Conservation (phyloP, 2,329 filamentous ascomycete genomes). For the Aspergillus nomiae region DNA sequence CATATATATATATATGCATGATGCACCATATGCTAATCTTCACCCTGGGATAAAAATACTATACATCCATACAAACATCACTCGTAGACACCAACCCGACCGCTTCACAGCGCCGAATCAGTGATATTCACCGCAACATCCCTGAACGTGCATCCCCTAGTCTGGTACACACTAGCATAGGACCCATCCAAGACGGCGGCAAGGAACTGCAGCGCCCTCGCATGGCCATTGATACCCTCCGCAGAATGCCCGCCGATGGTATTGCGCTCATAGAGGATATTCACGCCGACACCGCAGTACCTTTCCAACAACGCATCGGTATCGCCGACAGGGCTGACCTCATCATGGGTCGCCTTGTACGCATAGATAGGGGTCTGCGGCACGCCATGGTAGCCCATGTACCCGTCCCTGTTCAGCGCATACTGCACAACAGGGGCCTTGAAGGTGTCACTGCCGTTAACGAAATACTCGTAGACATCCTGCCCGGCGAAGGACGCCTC, state of each 20-base stretch:
- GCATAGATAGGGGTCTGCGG: slow-evolving; percentile 20
- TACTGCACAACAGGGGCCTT: slow-evolving; percentile 8
- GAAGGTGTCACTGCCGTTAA: slow-evolving; percentile 14
- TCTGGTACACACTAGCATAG: neutral
- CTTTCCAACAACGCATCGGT: slow-evolving; percentile 28
- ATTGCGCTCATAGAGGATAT: slow-evolving; percentile 30
- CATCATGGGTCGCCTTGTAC: slow-evolving; percentile 35
- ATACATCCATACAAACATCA: neutral
- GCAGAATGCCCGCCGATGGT: slow-evolving; percentile 27
- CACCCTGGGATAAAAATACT: neutral
- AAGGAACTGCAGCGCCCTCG: neutral
- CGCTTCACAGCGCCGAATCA: neutral
- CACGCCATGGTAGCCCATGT: slow-evolving; percentile 18
- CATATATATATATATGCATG: neutral
- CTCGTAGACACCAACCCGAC: neutral
- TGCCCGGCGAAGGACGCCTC: neutral
- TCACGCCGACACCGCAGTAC: slow-evolving; percentile 18
- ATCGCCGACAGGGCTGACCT: slow-evolving; percentile 29
- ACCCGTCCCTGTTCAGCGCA: slow-evolving; percentile 13
- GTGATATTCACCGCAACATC: neutral
- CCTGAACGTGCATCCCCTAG: neutral
- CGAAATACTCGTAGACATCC: slow-evolving; percentile 17
- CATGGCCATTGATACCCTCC: slow-evolving; percentile 15
- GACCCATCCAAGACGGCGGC: neutral
- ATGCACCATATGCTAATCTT: neutral